These are phyloP conservation scores for Pigoraptor vietnamica DNA, from an alignment of 78 protist species.

Conservation along the genomic window DNA sequence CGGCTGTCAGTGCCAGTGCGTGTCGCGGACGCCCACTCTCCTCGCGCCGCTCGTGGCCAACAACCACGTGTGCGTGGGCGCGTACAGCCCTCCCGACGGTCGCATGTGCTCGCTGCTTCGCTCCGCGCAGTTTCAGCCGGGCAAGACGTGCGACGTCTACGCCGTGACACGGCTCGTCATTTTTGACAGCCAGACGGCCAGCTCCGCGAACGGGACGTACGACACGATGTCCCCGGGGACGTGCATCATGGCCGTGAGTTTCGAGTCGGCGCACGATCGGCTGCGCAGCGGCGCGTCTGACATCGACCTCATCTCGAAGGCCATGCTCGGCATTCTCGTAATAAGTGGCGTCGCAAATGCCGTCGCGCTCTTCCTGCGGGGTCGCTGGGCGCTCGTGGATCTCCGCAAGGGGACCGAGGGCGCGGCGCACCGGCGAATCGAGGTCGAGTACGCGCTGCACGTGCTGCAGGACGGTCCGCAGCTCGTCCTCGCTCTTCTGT, in stretches of 20 bases:
- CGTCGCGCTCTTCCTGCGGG: neutral
- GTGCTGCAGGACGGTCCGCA: neutral
- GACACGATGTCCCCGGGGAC: neutral
- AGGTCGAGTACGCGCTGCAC: neutral
- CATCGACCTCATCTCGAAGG: neutral
- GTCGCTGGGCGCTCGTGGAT: neutral
- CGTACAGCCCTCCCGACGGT: neutral
- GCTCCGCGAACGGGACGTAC: neutral
- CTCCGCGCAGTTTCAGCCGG: neutral
- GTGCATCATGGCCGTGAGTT: neutral
- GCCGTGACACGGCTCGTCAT: neutral
- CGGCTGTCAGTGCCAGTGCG: neutral
- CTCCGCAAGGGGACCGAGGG: neutral
- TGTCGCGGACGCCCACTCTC: neutral
- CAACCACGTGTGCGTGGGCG: neutral
- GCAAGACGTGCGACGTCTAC: neutral
- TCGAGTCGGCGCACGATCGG: neutral
- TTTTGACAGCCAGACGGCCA: no score
- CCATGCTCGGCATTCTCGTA: neutral
- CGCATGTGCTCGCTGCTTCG: neutral
- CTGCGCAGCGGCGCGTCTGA: neutral
- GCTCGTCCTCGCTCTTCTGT: neutral
- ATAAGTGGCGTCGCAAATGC: neutral
- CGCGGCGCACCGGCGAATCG: neutral
- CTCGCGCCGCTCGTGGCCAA: neutral